These are phyloP conservation scores for Pseudonectria buxi DNA, from an alignment of 2,329 filamentous ascomycete species.

Conservation along the genomic window DNA sequence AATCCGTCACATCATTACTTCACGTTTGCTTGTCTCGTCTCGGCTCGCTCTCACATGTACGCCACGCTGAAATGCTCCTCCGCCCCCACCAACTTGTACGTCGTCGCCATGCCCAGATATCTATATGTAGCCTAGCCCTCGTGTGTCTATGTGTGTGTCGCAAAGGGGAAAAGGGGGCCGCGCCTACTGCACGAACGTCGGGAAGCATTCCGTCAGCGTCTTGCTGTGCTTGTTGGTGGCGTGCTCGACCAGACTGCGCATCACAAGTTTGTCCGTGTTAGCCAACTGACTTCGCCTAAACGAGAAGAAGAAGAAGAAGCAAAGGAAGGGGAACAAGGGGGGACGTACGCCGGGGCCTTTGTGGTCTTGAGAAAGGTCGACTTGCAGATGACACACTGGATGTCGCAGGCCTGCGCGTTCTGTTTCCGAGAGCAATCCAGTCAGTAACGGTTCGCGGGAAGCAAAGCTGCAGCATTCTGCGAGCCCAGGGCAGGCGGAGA, in stretches of 20 bases:
- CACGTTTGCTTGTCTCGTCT: too few species aligned
- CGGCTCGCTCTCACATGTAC: too few species aligned
- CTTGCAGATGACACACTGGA: constrained; percentile 72
- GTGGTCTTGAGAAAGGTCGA: constrained; percentile 74
- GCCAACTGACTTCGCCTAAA: constrained; percentile 9
- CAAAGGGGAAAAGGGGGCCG: background rate
- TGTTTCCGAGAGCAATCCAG: constrained; percentile 25
- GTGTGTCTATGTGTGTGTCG: background rate
- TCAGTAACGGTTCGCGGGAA: background rate
- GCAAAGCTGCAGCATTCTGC: too few species aligned
- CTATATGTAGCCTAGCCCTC: too few species aligned
- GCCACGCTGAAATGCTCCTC: too few species aligned
- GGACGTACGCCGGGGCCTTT: constrained; percentile 59
- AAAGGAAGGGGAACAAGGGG: constrained; percentile 2
- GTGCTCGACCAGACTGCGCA: constrained; percentile 57
- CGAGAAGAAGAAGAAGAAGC: background rate
- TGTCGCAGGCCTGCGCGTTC: constrained; percentile 68
- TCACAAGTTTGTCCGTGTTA: too few species aligned
- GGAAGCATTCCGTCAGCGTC: constrained; percentile 65
- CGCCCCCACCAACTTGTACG: too few species aligned
- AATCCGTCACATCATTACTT: too few species aligned
- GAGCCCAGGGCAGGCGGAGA: constrained; percentile 12
- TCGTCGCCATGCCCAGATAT: too few species aligned
- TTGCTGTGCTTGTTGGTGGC: constrained; percentile 73
- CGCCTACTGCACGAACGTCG: constrained; percentile 31